A percentile compares a stretch with the other conserved stretches of the same genome.
Evolutionary conservation across 2,329 filamentous ascomycete genomes (phyloP).

Genomic region (Anthostomella pinea): DNA sequence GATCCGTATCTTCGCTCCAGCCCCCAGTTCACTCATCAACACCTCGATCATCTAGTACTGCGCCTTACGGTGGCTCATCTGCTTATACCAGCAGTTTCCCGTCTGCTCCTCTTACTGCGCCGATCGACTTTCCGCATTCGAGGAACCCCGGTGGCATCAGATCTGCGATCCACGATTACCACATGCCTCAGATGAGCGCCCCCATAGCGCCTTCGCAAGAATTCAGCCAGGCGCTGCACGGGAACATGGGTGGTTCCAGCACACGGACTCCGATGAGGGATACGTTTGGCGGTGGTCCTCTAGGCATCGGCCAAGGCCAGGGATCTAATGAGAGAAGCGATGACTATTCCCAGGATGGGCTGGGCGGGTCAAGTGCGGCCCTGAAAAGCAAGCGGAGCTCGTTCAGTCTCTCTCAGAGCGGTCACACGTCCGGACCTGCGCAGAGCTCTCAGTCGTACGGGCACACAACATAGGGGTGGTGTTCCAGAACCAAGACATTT

Average conservation of each 20-base stretch:
- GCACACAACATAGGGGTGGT: slow-evolving; percentile 23
- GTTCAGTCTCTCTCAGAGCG: slow-evolving; percentile 27
- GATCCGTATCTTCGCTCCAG: slow-evolving; percentile 29
- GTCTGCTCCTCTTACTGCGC: slow-evolving; percentile 52
- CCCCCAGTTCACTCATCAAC: slow-evolving; percentile 30
- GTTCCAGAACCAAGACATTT: no score
- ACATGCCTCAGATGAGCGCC: slow-evolving; percentile 53
- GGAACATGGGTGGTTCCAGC: slow-evolving; percentile 36
- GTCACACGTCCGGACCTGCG: slow-evolving; percentile 21
- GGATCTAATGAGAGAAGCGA: slow-evolving; percentile 27
- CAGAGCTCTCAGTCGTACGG: slow-evolving; percentile 28
- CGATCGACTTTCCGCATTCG: slow-evolving; percentile 50
- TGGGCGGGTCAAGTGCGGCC: slow-evolving; percentile 17
- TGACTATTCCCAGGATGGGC: slow-evolving; percentile 28
- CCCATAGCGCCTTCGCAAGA: slow-evolving; percentile 52
- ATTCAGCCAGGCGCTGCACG: slow-evolving; percentile 48
- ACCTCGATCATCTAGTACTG: slow-evolving; percentile 37
- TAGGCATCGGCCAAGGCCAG: slow-evolving; percentile 24
- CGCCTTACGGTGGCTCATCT: slow-evolving; percentile 41
- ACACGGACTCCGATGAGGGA: slow-evolving; percentile 46
- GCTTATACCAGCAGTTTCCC: slow-evolving; percentile 50
- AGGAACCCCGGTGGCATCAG: slow-evolving; percentile 40
- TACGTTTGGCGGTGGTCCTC: slow-evolving; percentile 37
- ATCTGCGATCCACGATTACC: slow-evolving; percentile 43
- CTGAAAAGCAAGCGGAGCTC: slow-evolving; percentile 32